These are phyloP conservation scores for Leccinum ochraceum DNA, from an alignment of 768 basidiomycete species.

Conservation along the genomic window DNA sequence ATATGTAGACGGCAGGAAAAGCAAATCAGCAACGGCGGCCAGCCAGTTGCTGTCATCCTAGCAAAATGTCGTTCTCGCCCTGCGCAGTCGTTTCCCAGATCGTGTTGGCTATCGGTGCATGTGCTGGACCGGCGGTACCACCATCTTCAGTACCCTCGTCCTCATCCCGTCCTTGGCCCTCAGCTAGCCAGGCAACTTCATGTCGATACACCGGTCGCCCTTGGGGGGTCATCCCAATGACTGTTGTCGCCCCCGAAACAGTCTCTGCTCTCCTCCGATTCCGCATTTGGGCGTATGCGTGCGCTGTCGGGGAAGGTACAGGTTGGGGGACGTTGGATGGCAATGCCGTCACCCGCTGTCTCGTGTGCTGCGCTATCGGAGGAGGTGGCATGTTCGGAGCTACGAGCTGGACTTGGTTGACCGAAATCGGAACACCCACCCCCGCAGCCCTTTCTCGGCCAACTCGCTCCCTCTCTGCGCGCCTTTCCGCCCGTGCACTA, in stretches of 20 bases:
- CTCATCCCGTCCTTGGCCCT: conserved; percentile 18
- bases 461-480: conserved; percentile 39
- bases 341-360: conserved; percentile 32
- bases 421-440: conserved; percentile 14
- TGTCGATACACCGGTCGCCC: conserved; percentile 32
- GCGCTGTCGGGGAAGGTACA: conserved; percentile 22
- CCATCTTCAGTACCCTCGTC: conserved; percentile 20
- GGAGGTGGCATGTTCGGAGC: conserved; percentile 16
- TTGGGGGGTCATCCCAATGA: conserved; percentile 29
- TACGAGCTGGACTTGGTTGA: conserved; percentile 13
- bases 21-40: conserved; percentile 6
- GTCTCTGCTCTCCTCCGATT: conserved; percentile 37
- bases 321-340: conserved; percentile 28
- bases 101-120: conserved; percentile 24
- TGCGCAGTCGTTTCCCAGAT: conserved; percentile 32
- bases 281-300: conserved; percentile 22
- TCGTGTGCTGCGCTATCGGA: conserved; percentile 16
- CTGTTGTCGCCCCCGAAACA: conserved; percentile 32
- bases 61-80: conserved; percentile 32
- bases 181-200: conserved; percentile 29
- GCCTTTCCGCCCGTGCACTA: conserved; percentile 33
- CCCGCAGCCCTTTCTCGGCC: conserved; percentile 27
- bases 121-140: conserved; percentile 21
- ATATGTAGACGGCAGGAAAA: background rate
- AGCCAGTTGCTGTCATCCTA: conserved; percentile 23